phyloP scores from a whole-genome alignment of 208 protist genomes.

The Trypanosoma conorhini region DNA sequence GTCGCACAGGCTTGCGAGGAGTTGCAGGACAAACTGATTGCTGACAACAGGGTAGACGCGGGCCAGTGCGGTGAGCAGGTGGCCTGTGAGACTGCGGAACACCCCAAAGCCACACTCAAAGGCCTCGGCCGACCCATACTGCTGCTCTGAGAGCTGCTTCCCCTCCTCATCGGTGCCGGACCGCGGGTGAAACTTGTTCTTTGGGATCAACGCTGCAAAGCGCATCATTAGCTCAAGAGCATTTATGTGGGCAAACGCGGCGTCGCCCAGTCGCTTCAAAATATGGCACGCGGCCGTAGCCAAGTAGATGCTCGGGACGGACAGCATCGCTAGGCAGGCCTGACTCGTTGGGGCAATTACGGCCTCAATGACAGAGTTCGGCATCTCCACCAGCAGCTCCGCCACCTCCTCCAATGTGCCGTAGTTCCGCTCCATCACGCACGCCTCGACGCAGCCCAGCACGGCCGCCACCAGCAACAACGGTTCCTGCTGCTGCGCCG shows the following conservation, averaged over 20 bases:
- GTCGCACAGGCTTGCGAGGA: slow-evolving; percentile 47
- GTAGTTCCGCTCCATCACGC: slow-evolving; percentile 34
- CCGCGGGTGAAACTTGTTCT: slow-evolving; percentile 65
- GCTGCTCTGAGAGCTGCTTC: slow-evolving; percentile 48
- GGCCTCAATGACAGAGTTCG: slow-evolving; percentile 27
- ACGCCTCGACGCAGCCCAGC: slow-evolving; percentile 28
- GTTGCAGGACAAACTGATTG: slow-evolving; percentile 50
- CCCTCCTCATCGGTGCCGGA: slow-evolving; percentile 43
- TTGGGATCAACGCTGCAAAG: slow-evolving; percentile 45
- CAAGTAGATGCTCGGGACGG: slow-evolving; percentile 70
- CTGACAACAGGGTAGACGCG: slow-evolving; percentile 40
- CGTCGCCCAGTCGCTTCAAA: slow-evolving; percentile 44
- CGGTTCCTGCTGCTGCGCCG: slow-evolving; percentile 10
- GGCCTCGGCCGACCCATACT: slow-evolving; percentile 53
- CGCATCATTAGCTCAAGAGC: slow-evolving; percentile 37
- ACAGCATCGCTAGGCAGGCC: slow-evolving; percentile 41
- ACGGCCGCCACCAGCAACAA: slow-evolving; percentile 21
- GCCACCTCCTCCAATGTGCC: slow-evolving; percentile 44
- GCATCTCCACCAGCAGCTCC: slow-evolving; percentile 53
- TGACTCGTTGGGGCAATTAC: slow-evolving; percentile 28
- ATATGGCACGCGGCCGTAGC: slow-evolving; percentile 42
- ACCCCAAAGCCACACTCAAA: slow-evolving; percentile 65
- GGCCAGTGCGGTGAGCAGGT: slow-evolving; percentile 46
- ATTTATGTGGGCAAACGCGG: slow-evolving; percentile 34
- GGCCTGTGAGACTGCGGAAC: slow-evolving; percentile 48